phyloP scores from a whole-genome alignment of 2,329 filamentous ascomycete species.

The Calonectria pseudoreteaudii region DNA sequence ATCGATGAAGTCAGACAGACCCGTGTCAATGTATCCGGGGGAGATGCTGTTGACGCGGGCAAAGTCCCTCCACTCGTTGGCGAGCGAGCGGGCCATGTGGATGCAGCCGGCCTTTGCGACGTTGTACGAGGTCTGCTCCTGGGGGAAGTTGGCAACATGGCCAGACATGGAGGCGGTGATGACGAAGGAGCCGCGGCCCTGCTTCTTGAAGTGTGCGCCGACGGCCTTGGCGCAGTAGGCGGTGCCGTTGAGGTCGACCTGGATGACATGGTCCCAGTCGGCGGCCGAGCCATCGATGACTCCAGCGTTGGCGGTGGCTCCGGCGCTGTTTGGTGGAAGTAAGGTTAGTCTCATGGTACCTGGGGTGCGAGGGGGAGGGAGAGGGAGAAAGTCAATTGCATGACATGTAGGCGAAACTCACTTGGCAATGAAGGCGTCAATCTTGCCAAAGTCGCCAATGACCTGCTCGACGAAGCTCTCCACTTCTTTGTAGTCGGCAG shows the following conservation, averaged over 20 bases:
- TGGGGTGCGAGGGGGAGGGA: background rate
- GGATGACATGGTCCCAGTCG: slow-evolving; percentile 72
- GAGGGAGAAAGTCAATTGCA: background rate
- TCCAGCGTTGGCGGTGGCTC: slow-evolving; percentile 74
- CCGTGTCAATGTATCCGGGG: slow-evolving; percentile 62
- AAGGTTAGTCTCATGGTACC: slow-evolving; percentile 6
- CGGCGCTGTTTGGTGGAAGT: slow-evolving; percentile 56
- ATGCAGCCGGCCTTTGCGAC: slow-evolving; percentile 65
- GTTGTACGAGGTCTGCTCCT: slow-evolving; percentile 67
- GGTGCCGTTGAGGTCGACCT: slow-evolving; percentile 55
- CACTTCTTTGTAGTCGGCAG: slow-evolving; percentile 64
- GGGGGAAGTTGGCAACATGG: slow-evolving; percentile 62
- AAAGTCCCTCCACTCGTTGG: slow-evolving; percentile 67
- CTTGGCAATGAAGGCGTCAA: slow-evolving; percentile 82
- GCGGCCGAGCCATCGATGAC: slow-evolving; percentile 75
- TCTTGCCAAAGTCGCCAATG: slow-evolving; percentile 77
- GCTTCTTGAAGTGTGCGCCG: slow-evolving; percentile 56
- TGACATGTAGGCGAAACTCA: slow-evolving; percentile 67
- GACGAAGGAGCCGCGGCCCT: slow-evolving; percentile 61
- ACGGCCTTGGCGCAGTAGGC: slow-evolving; percentile 57
- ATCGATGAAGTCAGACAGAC: slow-evolving; percentile 56
- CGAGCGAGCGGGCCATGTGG: slow-evolving; percentile 66
- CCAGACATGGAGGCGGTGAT: slow-evolving; percentile 63
- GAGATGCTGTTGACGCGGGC: slow-evolving; percentile 66
- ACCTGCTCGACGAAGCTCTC: slow-evolving; percentile 70